Percentiles rank a stretch among this genome's conserved stretches.
Conservation (phyloP, 1,139 yeast species). For the Lodderomyces margitis region DNA sequence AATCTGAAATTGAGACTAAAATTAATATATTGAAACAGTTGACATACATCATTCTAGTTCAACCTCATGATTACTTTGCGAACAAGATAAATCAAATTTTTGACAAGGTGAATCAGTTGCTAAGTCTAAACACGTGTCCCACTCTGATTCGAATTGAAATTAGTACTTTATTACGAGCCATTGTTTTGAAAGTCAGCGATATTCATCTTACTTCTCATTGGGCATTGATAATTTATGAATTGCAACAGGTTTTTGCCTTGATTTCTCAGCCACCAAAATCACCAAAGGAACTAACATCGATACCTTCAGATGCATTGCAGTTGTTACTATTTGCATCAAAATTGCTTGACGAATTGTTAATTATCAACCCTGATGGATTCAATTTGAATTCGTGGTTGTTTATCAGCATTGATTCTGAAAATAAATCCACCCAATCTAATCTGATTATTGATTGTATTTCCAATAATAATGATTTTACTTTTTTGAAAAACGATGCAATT, state of each 20-base stretch:
- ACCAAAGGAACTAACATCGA: constrained; percentile 29
- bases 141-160: constrained; percentile 43
- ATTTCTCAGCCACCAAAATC: constrained; percentile 2
- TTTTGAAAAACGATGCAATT: constrained; percentile 34
- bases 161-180: constrained; percentile 58
- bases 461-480: constrained; percentile 37
- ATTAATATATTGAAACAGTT: constrained; percentile 54
- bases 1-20: constrained; percentile 55
- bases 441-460: constrained; percentile 49
- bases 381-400: constrained; percentile 84
- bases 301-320: constrained; percentile 38
- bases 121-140: constrained; percentile 23
- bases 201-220: constrained; percentile 68
- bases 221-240: constrained; percentile 63
- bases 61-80: constrained; percentile 58
- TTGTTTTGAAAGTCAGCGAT: constrained; percentile 60
- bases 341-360: constrained; percentile 68
- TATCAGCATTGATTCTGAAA: constrained; percentile 68
- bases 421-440: constrained; percentile 27
- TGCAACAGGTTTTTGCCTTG: constrained; percentile 52
- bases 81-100: constrained; percentile 49
- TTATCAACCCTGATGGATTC: constrained; percentile 75
- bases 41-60: constrained; percentile 58
- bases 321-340: constrained; percentile 64
- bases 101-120: constrained; percentile 29